Base-by-base conservation (phyloP, 2,329 filamentous ascomycete species). In the Lecanicillium sp. region DNA sequence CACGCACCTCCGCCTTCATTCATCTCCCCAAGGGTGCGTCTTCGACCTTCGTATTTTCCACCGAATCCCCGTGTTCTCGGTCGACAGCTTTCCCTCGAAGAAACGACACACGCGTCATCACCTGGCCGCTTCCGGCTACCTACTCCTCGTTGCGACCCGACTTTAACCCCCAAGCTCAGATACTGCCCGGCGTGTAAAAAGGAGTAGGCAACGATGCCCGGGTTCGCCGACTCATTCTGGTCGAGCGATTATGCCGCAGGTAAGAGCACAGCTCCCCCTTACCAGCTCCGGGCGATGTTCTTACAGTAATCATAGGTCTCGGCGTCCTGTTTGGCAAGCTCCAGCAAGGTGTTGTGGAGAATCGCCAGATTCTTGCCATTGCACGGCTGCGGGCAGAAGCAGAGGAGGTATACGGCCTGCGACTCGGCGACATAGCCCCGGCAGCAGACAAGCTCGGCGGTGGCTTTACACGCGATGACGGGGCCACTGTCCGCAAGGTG, bases 141-240 rank as follows among this genome's bases (percentile, higher is more conserved):
- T 9, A 25, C 17, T 12, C 9, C 29, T 20, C 9, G 7, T 17
- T 29, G 17, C 12, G 11, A 11, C 6, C 22, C 22, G 11, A 25
- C 22, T 30, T 27, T 22, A 14, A 32, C n/a, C 29, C 13, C 6
- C 22, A 25, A 11, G 22, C 22, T 7, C 22, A 11, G 7, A 25
- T 11, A 25, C 22, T 25, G 22, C 11, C 22, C 22, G 22, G 7
- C 11, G 7, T 25, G 22, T 25, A 7, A 11, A 6, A 25, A 11
- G 29, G 41, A 40, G 41, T 45, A 47, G 48, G 41, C 47, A 49
- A 79, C 63, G 59, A 90, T 90, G 85, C 84, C 85, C 51, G 79
- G 86, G 54, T 97, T 98, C 66, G 81, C 88, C 51, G 87, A 90
- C 67, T 95, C 89, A 36, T 97, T 98, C 69, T 98, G 92, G 92